Evolutionary conservation across 225 moss, liverwort and hornwort species (phyloP), one percentile per base, ranked within the genome.

Genomic region (Antitrichia curtipendula): DNA sequence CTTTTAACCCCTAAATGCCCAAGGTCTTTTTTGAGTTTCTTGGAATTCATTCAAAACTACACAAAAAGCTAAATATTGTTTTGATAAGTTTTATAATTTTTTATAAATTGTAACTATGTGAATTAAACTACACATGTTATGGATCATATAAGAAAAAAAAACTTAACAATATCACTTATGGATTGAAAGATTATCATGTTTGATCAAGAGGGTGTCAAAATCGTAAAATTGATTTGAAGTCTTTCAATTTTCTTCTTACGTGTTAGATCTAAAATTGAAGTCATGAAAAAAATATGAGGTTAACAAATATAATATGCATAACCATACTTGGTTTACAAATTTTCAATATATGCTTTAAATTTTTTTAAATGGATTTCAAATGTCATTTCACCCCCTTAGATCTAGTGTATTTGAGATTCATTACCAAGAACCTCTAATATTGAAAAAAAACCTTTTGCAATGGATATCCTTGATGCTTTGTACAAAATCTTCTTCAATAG

Each of bases 381-480:
- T 69, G 8, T 8, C 2, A 68, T 23, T 68, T 23, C 13, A 38
- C 4, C n/a, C 23, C 8, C 1, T 40, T 6, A 69, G 41, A 25
- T 69, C 4, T 68, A 40, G 1, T 14, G 1, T 69, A 41, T 3
- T 70, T 27, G 27, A 27, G 5, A 0, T 3, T 70, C 27, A 41
- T 41, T 9, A 25, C 8, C 4, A 8, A 8, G 2, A 70, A 8
- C 5, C 8, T 25, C 8, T 40, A 24, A 24, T 40, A 38, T 0
- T 23, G 40, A 38, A 7, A 21, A 11, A 68, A n/a, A 6, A n/a
- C 7, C 4, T n/a, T 66, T 66, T 22, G 22, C 38, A 38, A n/a
- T 22, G 8, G 7, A 4, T 3, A n/a, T 9, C 7, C n/a, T n/a
- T n/a, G n/a, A n/a, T n/a, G n/a, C n/a, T 1, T 66, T n/a, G 12